phyloP scores from a whole-genome alignment of 2,329 filamentous ascomycete species.

The Claviceps spartinae region DNA sequence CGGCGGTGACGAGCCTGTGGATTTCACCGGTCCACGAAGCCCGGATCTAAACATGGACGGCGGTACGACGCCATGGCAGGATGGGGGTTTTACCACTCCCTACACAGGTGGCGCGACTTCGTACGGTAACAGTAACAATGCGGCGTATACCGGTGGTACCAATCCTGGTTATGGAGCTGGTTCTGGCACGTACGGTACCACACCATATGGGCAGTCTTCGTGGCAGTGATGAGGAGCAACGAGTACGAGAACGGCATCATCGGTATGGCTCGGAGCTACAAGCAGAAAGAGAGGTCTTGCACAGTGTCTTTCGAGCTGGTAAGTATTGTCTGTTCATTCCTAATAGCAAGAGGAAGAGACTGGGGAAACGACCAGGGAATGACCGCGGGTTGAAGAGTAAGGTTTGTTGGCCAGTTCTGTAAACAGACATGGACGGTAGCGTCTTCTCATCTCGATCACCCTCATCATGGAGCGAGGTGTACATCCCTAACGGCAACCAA shows the following conservation, averaged over 20 bases:
- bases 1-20: conserved; percentile 44
- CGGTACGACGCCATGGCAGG: conserved; percentile 41
- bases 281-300: neutral
- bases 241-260: conserved; percentile 2
- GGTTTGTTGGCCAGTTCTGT: too few relatives aligned
- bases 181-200: conserved; percentile 29
- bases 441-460: too few relatives aligned
- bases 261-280: neutral
- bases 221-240: conserved; percentile 26
- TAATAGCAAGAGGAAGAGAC: neutral
- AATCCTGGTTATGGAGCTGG: conserved; percentile 52
- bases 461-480: too few relatives aligned
- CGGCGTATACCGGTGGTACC: conserved; percentile 53
- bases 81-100: conserved; percentile 56
- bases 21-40: conserved; percentile 51
- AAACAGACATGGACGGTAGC: too few relatives aligned
- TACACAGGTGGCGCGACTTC: conserved; percentile 47
- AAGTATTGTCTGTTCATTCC: conserved; percentile 1
- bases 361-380: neutral
- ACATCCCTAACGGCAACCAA: too few relatives aligned
- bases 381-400: neutral
- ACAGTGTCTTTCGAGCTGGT: conserved; percentile 1
- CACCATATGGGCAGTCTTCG: conserved; percentile 34
- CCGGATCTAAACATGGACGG: conserved; percentile 50
- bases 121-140: conserved; percentile 50